phyloP scores from a whole-genome alignment of 2,329 filamentous ascomycete genomes.

The Colletotrichum sidae region DNA sequence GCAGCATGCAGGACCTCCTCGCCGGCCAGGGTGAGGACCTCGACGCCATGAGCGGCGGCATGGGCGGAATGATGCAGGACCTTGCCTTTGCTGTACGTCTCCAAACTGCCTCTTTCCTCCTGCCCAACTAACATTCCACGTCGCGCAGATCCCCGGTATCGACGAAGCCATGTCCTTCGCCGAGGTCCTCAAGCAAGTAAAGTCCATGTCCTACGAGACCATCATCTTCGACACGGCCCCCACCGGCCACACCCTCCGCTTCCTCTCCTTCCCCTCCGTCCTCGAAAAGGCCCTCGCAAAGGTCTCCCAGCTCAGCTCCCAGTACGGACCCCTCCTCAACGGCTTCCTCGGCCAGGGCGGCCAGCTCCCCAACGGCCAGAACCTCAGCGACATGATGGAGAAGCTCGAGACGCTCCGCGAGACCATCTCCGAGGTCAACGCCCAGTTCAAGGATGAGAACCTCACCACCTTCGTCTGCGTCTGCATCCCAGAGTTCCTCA shows the following conservation, averaged over 20 bases:
- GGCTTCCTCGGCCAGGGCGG: slow-evolving; percentile 85
- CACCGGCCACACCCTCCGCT: slow-evolving; percentile 96
- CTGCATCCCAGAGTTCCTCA: slow-evolving; percentile 97
- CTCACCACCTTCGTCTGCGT: slow-evolving; percentile 98
- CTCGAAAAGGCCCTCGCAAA: slow-evolving; percentile 99
- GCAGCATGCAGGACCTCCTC: slow-evolving; percentile 94
- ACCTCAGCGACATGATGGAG: slow-evolving; percentile 89
- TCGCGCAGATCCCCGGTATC: slow-evolving; percentile 89
- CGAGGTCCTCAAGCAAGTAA: slow-evolving; percentile 99
- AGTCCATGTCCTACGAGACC: slow-evolving; percentile 97
- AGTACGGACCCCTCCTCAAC: slow-evolving; percentile 97
- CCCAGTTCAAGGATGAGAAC: slow-evolving; percentile 96
- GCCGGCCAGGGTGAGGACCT: slow-evolving; percentile 75
- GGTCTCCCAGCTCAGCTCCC: slow-evolving; percentile 90
- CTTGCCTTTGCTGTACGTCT: slow-evolving; percentile 87
- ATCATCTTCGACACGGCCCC: slow-evolving; percentile 99
- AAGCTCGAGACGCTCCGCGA: slow-evolving; percentile 94
- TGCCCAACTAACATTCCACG: background rate
- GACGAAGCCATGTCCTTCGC: slow-evolving; percentile 99
- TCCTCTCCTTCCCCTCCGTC: slow-evolving; percentile 97
- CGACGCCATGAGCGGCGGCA: slow-evolving; percentile 77
- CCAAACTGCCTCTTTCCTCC: slow-evolving; percentile 7
- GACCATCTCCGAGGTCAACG: slow-evolving; percentile 95
- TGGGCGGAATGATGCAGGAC: slow-evolving; percentile 99
- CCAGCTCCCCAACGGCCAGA: slow-evolving; percentile 88